phyloP scores from a whole-genome alignment of 1,284 basidiomycete species.

The Vanrija humicola region DNA sequence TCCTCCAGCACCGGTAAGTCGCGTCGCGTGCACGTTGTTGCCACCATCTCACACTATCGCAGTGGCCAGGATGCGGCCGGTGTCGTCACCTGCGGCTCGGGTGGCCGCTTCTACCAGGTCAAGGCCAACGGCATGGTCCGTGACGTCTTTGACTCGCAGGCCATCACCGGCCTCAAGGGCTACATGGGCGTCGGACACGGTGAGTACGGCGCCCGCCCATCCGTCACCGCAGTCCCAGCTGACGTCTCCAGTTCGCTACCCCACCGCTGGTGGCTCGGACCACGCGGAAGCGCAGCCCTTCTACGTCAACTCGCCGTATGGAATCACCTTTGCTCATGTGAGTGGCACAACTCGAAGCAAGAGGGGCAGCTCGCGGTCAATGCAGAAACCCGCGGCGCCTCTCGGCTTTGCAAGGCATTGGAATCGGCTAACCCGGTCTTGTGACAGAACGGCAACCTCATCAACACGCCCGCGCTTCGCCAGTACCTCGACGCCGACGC shows the following conservation, averaged over 20 bases:
- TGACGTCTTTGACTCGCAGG: constrained; percentile 86
- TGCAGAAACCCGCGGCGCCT: too few relatives aligned
- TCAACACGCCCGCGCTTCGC: constrained; percentile 82
- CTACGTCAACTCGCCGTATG: constrained; percentile 95
- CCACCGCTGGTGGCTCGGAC: constrained; percentile 94
- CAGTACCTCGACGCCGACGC: constrained; percentile 94
- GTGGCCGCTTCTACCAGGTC: constrained; percentile 95
- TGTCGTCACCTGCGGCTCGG: constrained; percentile 91
- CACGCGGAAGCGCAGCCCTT: constrained; percentile 99
- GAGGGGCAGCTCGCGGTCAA: too few relatives aligned
- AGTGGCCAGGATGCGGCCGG: constrained; percentile 96
- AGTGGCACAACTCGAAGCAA: constrained; percentile 38
- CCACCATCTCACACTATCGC: neutral
- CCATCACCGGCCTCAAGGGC: constrained; percentile 74
- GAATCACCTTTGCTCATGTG: constrained; percentile 96
- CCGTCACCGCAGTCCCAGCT: neutral
- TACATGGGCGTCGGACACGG: constrained; percentile 98
- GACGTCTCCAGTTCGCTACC: constrained; percentile 74
- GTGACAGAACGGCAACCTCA: constrained; percentile 91
- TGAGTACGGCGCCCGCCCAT: constrained; percentile 48
- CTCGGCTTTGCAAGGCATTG: too few relatives aligned
- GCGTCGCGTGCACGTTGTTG: neutral
- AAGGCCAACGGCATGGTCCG: constrained; percentile 99
- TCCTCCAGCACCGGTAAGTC: constrained; percentile 74
- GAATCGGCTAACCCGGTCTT: neutral